phyloP scores from a whole-genome alignment of 1,284 basidiomycete genomes.

The Tranzscheliella williamsii region DNA sequence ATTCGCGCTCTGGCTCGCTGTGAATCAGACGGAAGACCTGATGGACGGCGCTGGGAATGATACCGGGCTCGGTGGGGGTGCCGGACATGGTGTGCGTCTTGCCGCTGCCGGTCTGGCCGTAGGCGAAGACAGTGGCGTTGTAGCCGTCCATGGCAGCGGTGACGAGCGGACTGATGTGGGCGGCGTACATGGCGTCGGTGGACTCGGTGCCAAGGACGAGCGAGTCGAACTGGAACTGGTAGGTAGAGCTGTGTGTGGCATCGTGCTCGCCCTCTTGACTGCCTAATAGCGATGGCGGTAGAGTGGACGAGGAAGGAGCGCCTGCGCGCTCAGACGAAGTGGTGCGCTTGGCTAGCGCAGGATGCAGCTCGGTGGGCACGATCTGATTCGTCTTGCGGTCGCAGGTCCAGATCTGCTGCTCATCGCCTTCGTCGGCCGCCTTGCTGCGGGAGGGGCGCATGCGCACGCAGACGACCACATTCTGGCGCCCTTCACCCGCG shows the following conservation, averaged over 20 bases:
- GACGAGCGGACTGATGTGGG: slow-evolving; percentile 65
- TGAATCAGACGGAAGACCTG: slow-evolving; percentile 64
- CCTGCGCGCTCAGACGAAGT: slow-evolving; percentile 35
- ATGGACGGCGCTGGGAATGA: slow-evolving; percentile 84
- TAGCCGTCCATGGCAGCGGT: slow-evolving; percentile 90
- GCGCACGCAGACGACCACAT: slow-evolving; percentile 58
- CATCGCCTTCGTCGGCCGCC: slow-evolving; percentile 1
- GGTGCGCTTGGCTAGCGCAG: slow-evolving; percentile 52
- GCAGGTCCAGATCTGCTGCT: slow-evolving; percentile 40
- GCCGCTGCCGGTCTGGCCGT: slow-evolving; percentile 73
- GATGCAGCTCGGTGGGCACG: slow-evolving; percentile 54
- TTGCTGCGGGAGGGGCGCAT: slow-evolving; percentile 32
- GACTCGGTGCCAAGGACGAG: slow-evolving; percentile 32
- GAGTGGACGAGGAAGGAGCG: slow-evolving; percentile 3
- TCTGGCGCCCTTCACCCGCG: too few relatives aligned
- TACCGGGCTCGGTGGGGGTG: slow-evolving; percentile 80
- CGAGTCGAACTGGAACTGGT: slow-evolving; percentile 57
- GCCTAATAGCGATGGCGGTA: slow-evolving; percentile 13
- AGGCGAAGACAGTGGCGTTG: slow-evolving; percentile 93
- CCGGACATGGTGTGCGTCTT: slow-evolving; percentile 84
- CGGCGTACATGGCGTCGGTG: slow-evolving; percentile 61
- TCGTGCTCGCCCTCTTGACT: slow-evolving; percentile 3
- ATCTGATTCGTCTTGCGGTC: slow-evolving; percentile 40
- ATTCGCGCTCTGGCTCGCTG: slow-evolving; percentile 61
- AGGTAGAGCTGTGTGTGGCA: slow-evolving; percentile 20